Conservation (phyloP, 2,329 filamentous ascomycete genomes). For the Chrysoporthe deuterocubensis region DNA sequence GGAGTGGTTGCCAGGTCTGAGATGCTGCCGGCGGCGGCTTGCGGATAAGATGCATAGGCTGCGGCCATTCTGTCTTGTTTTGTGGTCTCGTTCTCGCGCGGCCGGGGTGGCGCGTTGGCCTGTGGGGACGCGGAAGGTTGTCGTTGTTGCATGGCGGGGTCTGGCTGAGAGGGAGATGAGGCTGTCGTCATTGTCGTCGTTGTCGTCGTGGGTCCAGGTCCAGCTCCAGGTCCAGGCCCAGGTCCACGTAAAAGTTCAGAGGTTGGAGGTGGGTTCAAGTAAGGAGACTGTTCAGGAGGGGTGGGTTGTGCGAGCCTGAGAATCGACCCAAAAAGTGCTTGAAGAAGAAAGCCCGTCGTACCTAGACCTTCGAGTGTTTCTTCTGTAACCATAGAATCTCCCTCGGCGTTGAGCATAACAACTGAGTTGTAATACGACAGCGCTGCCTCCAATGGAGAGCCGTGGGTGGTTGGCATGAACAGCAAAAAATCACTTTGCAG, state of each 20-base stretch:
- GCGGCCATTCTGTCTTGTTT: constrained; percentile 15
- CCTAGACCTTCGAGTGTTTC: constrained; percentile 92
- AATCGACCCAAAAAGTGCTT: constrained; percentile 76
- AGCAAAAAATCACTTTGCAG: constrained; percentile 81
- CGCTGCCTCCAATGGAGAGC: constrained; percentile 76
- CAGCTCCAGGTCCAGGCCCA: constrained; percentile 23
- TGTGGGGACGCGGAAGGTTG: constrained; percentile 25
- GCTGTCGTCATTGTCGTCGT: constrained; percentile 20
- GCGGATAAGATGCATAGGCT: constrained; percentile 8
- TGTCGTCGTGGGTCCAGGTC: neutral
- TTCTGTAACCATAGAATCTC: constrained; percentile 90
- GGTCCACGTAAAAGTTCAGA: neutral
- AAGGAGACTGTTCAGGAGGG: constrained; percentile 28
- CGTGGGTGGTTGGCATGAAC: constrained; percentile 72
- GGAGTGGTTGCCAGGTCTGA: neutral
- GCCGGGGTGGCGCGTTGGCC: constrained; percentile 16
- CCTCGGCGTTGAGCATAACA: constrained; percentile 88
- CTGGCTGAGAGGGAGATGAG: constrained; percentile 5
- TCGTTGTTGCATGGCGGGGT: neutral
- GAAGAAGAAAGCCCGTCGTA: constrained; percentile 76
- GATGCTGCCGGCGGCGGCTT: constrained; percentile 19
- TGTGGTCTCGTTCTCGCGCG: neutral
- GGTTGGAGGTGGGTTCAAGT: constrained; percentile 21
- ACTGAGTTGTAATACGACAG: constrained; percentile 91
- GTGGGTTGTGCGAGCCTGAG: constrained; percentile 61